A percentile compares a stretch with the other conserved stretches of the same genome.
These are phyloP conservation scores for Forsythia viridissima DNA, from an alignment of 257 asterid genomes.

Conservation along the genomic window DNA sequence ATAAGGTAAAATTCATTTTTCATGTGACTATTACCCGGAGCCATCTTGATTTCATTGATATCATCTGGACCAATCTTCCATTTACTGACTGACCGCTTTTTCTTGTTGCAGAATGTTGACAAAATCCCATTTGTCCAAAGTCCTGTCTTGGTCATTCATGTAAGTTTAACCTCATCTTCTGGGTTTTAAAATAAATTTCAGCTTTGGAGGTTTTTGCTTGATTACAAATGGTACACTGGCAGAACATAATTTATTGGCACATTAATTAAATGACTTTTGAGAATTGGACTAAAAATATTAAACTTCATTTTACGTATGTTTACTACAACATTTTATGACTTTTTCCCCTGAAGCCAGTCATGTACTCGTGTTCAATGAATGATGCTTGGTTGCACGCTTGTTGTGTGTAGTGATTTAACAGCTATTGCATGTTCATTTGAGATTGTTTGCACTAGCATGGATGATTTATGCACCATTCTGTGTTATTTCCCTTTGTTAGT, in stretches of 20 bases:
- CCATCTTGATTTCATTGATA: slow-evolving; percentile 14
- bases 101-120: slow-evolving; percentile 78
- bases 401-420: not conserved
- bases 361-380: not conserved
- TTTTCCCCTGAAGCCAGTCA: not conserved
- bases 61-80: slow-evolving; percentile 13
- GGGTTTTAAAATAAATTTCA: slow-evolving; percentile 10
- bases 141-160: slow-evolving; percentile 93
- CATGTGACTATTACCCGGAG: slow-evolving; percentile 6
- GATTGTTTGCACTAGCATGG: not conserved
- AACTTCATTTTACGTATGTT: not conserved
- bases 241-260: not conserved
- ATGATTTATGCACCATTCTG: not conserved
- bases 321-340: not conserved
- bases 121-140: slow-evolving; percentile 78
- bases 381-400: not conserved
- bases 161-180: slow-evolving; percentile 39
- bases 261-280: slow-evolving; percentile 8
- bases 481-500: not conserved
- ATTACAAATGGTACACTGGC: not conserved
- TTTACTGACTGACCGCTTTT: slow-evolving; percentile 11
- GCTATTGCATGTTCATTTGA: not conserved
- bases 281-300: not conserved
- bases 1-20: slow-evolving; percentile 55
- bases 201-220: slow-evolving; percentile 5